Conservation (phyloP, 1,284 basidiomycete species). For the Ceratobasidium sp. region DNA sequence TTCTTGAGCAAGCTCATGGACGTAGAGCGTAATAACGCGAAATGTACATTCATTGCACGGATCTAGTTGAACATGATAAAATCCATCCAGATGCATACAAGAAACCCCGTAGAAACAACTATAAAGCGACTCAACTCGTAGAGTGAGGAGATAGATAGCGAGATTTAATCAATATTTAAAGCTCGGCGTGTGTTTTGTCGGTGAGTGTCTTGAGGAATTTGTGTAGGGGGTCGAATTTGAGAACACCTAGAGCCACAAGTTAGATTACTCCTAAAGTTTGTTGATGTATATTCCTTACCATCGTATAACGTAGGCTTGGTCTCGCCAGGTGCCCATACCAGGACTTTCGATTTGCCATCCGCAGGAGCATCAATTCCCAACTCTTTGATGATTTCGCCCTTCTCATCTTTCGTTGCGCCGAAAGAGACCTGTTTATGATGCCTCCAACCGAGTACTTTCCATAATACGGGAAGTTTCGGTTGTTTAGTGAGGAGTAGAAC, state of each 20-base stretch:
- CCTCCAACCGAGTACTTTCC: constrained; percentile 85
- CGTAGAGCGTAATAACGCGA: background rate
- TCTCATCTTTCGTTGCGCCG: constrained; percentile 73
- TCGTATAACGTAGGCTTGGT: constrained; percentile 66
- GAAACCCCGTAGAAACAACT: background rate
- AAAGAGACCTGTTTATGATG: constrained; percentile 74
- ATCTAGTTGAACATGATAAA: background rate
- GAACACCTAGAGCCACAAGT: constrained; percentile 59
- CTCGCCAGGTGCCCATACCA: constrained; percentile 70
- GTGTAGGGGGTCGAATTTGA: constrained; percentile 71
- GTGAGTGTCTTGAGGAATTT: constrained; percentile 63
- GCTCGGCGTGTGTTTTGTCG: constrained; percentile 16
- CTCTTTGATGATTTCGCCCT: constrained; percentile 65
- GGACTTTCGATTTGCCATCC: constrained; percentile 69
- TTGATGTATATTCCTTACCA: constrained; percentile 57
- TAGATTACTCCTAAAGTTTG: constrained; percentile 23
- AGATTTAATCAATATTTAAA: background rate
- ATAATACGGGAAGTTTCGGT: constrained; percentile 82
- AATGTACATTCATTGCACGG: constrained; percentile 17
- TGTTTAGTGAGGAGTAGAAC: constrained; percentile 79
- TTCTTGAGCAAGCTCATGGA: no score
- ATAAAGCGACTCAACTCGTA: background rate
- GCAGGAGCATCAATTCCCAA: constrained; percentile 65
- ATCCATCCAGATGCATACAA: constrained; percentile 26
- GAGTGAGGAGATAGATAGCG: background rate